Conservation (phyloP, 75 land plant species). For the Cupressus sempervirens region DNA sequence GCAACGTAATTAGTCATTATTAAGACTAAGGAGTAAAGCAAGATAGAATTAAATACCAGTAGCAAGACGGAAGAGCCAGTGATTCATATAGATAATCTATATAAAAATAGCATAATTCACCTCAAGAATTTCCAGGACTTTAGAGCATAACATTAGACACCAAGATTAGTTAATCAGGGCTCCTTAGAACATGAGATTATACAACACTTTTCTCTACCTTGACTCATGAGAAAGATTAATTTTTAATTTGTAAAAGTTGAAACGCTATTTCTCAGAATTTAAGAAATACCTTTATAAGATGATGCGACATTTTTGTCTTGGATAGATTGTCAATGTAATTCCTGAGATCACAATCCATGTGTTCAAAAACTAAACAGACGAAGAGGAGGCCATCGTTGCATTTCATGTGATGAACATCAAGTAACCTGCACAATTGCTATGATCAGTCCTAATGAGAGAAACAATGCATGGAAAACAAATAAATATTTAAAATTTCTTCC, state of each 20-base stretch:
- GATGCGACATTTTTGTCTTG: slow-evolving; percentile 11
- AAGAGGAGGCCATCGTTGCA: slow-evolving; percentile 34
- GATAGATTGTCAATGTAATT: slow-evolving; percentile 27
- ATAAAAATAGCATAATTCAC: background rate
- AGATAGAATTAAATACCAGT: no score
- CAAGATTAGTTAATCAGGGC: no score
- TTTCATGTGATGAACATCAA: slow-evolving; percentile 39
- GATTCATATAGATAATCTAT: no score
- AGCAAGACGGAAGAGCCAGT: no score
- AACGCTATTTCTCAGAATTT: background rate
- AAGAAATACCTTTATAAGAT: slow-evolving; percentile 19
- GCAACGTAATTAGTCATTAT: background rate
- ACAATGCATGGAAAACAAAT: no score
- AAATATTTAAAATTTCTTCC: background rate
- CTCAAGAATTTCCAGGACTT: no score
- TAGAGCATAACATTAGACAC: no score
- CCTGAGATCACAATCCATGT: slow-evolving; percentile 53
- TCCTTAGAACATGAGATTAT: no score
- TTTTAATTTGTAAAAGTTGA: no score
- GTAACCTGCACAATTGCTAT: slow-evolving; percentile 18
- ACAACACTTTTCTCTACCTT: no score
- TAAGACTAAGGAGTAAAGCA: no score
- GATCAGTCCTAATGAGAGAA: background rate
- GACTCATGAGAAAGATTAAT: no score
- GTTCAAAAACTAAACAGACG: slow-evolving; percentile 44